A percentile compares a stretch with the other conserved stretches of the same genome.
Conservation (phyloP, 768 basidiomycete species). For the Coprinellus micaceus region DNA sequence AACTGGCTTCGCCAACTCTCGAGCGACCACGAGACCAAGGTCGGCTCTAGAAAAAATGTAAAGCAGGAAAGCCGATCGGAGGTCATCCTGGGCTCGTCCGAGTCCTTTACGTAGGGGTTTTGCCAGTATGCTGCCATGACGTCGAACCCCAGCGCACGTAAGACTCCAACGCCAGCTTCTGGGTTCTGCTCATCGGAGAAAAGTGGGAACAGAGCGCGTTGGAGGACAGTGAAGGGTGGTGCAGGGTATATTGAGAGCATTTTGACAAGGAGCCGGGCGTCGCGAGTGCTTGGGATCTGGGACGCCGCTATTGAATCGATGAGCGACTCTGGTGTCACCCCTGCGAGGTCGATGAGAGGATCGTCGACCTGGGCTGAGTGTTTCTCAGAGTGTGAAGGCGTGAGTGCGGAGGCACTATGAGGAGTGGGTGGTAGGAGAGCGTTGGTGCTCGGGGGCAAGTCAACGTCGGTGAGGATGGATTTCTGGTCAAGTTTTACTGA, state of each 20-base stretch:
- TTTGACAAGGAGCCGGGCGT: slow-evolving; percentile 59
- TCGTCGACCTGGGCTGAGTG: too few relatives aligned
- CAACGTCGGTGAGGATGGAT: neutral
- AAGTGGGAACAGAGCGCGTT: slow-evolving; percentile 58
- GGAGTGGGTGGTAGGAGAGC: neutral
- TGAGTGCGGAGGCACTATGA: neutral
- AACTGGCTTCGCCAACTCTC: slow-evolving; percentile 72
- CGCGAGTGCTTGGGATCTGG: slow-evolving; percentile 60
- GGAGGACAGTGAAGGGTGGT: slow-evolving; percentile 50
- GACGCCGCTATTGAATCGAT: slow-evolving; percentile 49
- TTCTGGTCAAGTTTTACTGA: neutral
- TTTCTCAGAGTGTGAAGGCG: neutral
- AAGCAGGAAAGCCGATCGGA: slow-evolving; percentile 63
- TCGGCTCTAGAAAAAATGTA: slow-evolving; percentile 51
- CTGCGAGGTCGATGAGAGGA: neutral
- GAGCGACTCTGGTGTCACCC: slow-evolving; percentile 34
- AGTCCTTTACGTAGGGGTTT: slow-evolving; percentile 38
- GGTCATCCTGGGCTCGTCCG: slow-evolving; percentile 37
- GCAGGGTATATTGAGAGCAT: slow-evolving; percentile 43
- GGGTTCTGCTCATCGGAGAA: slow-evolving; percentile 45
- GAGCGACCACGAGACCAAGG: slow-evolving; percentile 46
- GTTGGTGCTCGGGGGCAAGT: neutral
- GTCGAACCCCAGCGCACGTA: slow-evolving; percentile 71
- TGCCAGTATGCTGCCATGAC: slow-evolving; percentile 69
- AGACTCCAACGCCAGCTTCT: slow-evolving; percentile 44